Base-by-base conservation (phyloP, 2,329 filamentous ascomycete species). In the Capronia coronata region DNA sequence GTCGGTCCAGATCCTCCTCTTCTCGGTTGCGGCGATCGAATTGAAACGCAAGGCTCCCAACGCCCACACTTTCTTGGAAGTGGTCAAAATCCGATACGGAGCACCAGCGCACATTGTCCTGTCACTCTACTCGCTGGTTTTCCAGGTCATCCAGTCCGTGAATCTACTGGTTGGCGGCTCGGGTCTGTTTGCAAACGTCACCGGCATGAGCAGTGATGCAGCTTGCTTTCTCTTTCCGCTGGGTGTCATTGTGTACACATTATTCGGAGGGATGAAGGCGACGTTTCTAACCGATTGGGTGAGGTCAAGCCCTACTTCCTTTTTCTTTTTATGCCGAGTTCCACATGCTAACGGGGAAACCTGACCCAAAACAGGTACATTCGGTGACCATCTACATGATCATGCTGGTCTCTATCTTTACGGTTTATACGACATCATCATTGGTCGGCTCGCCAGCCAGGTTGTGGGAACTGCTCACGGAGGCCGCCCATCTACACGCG, bases 1-100 rank as follows among this genome's bases (percentile, higher is more conserved):
- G 10, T 87, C 84, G 0, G 86, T 90, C 4, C 87, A 91, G 64
- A 89, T 95, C 59, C 75, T 94, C 21, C 74, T 94, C 1, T 94
- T 95, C 61, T 87, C 89, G 1, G 93, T 87, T 3, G 62, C 76
- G 0, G 73, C 72, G 1, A 71, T 76, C 3, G 59, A 74, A 41
- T 69, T 69, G 9, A 76, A 75, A 57, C 66, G 74, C 21, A 63
- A 72, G 37, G 71, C 74, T 0, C 73, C 73, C 0, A 73, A 74
- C 51, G 73, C 73, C 0, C 73, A 76, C 46, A 76, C 73, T 0
- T 72, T 70, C 1, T 64, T 75, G 1, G 73, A 75, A 52, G 73
- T 76, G 30, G 69, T 75, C 25, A 65, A 66, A 2, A 69, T 70
- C 61, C 64, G 73, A 45, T 75, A 76, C 55, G 72, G 71, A 5